Evolutionary conservation across 495 filamentous ascomycete species (phyloP), one percentile per base, ranked within the genome.

Genomic region (Aspergillus nidulans): DNA sequence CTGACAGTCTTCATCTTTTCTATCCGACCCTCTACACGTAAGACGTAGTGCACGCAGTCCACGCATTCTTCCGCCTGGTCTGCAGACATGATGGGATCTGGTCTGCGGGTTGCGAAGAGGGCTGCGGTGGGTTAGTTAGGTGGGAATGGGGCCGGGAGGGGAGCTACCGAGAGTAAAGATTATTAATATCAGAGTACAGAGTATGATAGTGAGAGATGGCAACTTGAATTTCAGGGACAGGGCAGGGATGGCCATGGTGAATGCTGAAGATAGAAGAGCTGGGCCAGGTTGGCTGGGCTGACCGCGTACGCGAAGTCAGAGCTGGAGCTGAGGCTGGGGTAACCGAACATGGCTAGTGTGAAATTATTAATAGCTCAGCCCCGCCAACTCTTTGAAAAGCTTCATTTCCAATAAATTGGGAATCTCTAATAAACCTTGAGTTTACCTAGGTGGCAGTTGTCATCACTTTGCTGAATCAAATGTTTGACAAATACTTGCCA

Each of bases 1-100:
- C 18, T 3, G 9, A 43, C 44, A 6, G 36, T 23, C 7, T 48
- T 25, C 20, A 16, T 36, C 25, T 25, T 1, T 1, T n/a, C 19
- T 19, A 58, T 47, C 49, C 53, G 53, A 45, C 16, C 34, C 5
- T 60, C 47, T 8, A 60, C 30, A 25, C 32, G 40, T n/a, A 40
- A 20, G 24, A 49, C 48, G 34, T 60, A 55, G 51, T 55, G 43
- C 4, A 60, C 40, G 42, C 57, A 60, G 20, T 55, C 57, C 12
- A 53, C 52, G 36, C 57, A 60, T 15, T 43, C 44, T 7, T 48
- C 56, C 5, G n/a, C 36, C 12, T 39, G 36, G 13, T 3, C 4
- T 5, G 13, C 15, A 3, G 36, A 39, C 36, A 39, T 39, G n/a
- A 39, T 18, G 19, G 41, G 41, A 12, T 39, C 36, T 4, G 36